Conservation (phyloP, 768 basidiomycete species). For the Leccinum barrowsii region DNA sequence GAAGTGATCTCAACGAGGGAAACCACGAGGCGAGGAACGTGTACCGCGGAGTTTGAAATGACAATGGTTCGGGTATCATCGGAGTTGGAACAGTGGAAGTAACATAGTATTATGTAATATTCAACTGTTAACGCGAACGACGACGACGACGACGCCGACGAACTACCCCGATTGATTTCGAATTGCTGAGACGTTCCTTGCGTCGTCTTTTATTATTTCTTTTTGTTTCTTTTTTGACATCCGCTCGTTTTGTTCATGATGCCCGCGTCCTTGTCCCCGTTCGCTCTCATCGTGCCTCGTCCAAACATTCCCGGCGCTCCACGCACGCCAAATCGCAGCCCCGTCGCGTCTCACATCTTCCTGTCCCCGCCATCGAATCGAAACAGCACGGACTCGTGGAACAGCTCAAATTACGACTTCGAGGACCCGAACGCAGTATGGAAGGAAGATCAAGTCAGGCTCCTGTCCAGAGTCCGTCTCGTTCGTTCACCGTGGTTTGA, state of each 20-base stretch:
- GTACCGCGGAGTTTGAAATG: conserved; percentile 15
- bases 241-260: conserved; percentile 42
- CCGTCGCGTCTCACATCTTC: conserved; percentile 50
- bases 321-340: conserved; percentile 59
- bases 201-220: conserved; percentile 21
- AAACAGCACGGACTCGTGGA: conserved; percentile 83
- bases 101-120: conserved; percentile 21
- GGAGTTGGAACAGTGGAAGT: conserved; percentile 19
- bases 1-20: conserved; percentile 25
- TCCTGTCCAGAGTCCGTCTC: conserved; percentile 60
- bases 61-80: conserved; percentile 8
- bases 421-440: conserved; percentile 65
- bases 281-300: conserved; percentile 62
- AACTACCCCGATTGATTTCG: neutral
- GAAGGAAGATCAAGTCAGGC: conserved; percentile 67
- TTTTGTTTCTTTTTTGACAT: conserved; percentile 33
- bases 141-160: conserved; percentile 18
- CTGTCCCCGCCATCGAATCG: conserved; percentile 42
- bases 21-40: conserved; percentile 20
- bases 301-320: conserved; percentile 47
- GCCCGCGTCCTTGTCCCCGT: conserved; percentile 46
- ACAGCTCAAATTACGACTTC: conserved; percentile 68
- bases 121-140: conserved; percentile 19
- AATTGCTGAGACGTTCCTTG: conserved; percentile 21
- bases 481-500: neutral